Conservation (phyloP, 345 rosid genomes). For the Camelina laxa region DNA sequence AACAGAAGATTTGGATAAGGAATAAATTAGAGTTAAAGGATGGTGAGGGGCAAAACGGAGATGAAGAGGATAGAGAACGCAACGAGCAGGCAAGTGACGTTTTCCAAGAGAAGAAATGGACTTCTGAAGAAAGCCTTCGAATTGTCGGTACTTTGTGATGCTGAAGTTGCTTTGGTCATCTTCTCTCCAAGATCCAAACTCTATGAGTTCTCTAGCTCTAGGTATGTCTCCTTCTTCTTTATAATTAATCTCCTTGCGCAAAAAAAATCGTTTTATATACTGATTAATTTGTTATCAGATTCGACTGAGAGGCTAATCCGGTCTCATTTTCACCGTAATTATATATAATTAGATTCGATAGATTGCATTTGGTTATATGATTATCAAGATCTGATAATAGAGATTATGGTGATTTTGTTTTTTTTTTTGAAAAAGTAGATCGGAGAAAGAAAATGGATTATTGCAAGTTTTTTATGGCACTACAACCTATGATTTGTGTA, state of each 20-base stretch:
- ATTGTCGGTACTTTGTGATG: conserved; percentile 84
- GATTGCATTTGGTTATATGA: neutral
- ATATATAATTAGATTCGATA: neutral
- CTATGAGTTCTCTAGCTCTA: conserved; percentile 71
- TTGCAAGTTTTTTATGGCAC: conserved; percentile 28
- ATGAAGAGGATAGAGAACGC: conserved; percentile 90
- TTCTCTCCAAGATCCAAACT: conserved; percentile 82
- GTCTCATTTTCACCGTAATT: neutral
- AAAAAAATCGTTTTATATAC: neutral
- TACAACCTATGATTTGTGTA: neutral
- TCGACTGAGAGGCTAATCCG: conserved; percentile 5
- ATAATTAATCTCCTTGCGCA: neutral
- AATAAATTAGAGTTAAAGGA: conserved; percentile 22
- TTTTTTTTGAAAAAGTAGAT: conserved; percentile 1
- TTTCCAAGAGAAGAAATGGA: conserved; percentile 85
- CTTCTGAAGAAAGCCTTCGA: conserved; percentile 81
- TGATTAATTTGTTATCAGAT: too few relatives aligned
- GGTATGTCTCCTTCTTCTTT: conserved; percentile 43
- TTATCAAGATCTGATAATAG: neutral
- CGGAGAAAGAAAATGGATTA: conserved; percentile 5
- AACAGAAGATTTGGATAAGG: neutral
- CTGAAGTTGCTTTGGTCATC: conserved; percentile 78
- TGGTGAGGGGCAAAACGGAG: conserved; percentile 89
- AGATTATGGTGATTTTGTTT: neutral
- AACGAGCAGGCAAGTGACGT: conserved; percentile 89